Base-by-base conservation (phyloP, 345 rosid genomes). In the Raphanus raphanistrum region DNA sequence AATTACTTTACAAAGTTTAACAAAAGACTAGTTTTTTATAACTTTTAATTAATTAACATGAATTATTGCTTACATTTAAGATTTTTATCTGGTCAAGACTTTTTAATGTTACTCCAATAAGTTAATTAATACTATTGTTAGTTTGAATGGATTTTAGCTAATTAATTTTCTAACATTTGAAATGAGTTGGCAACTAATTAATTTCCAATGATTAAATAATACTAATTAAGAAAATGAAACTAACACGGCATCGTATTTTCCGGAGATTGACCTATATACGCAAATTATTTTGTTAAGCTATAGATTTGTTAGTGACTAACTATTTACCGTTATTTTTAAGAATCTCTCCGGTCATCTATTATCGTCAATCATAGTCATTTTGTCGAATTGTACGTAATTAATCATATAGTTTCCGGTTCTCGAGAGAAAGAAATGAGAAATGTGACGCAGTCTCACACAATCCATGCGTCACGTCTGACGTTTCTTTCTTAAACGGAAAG, bases 401-500 rank as follows among this genome's bases (percentile, higher is more conserved):
- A 59, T 60, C 25, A 59, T 77, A 77, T 52, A 21, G 11, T 6
- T 72, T 79, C 25, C 77, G 33, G 2, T 79, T 79, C 21, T 41
- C 77, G 15, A 21, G 21, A 21, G 21, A 21, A 21, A 21, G 10
- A 65, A 78, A 50, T 35, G 77, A 67, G 69, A 79, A 79, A 79
- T 67, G 74, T 79, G 81, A 78, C 73, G 69, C 25, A 72, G 3
- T 16, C 59, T 60, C 78, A 68, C 82, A 28, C 21, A 66, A 60
- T 38, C 26, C 68, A 73, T 41, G 74, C 65, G 78, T 73, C 82
- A 73, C 70, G n/a, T n/a, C n/a, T n/a, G n/a, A n/a, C n/a, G 70
- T 79, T 72, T 78, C 73, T 72, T 79, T 73, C 61, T 65, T 72
- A 67, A 61, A 78, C 72, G n/a, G 69, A 36, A 59, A 73, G 63